Evolutionary conservation across 2,329 filamentous ascomycete species (phyloP), one percentile per base, ranked within the genome.

Genomic region (Ilyonectria robusta): DNA sequence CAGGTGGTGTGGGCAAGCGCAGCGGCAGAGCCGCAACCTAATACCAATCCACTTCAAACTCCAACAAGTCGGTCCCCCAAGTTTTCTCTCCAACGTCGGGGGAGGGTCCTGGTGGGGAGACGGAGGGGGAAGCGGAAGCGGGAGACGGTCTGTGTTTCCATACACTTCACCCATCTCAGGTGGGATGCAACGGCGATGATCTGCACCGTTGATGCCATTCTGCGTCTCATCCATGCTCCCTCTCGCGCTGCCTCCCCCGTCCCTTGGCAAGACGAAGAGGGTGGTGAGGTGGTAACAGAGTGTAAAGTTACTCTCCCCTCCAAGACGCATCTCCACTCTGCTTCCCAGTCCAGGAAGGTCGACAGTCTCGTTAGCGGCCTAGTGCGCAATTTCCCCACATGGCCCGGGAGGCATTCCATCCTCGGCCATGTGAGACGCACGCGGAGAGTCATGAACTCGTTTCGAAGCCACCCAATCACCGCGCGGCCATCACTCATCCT

Each of bases 1-100:
- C 51, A 48, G 58, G 23, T 50, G 21, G 33, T 37, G 33, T 15
- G 13, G 35, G 11, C 17, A 15, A 15, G 42, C 26, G 47, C 15
- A 50, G 48, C 33, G 56, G 62, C 62, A 65, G 62, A 65, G 62
- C 62, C 62, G 50, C 62, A 65, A 51, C 50, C 37, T 53, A 53
- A 26, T 23, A 19, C 11, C n/a, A 31, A 31, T 42, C 51, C 59
- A 53, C 46, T 51, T 63, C 17, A 15, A 42, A 53, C 62, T 64
- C 48, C 55, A 55, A 26, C 11, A 13, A 5, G 10, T 2, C 17
- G 35, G 23, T 23, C 23, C 23, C 23, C 23, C 23, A 23, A 23
- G 23, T 23, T 23, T 23, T 23, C 23, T 23, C 37, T 15, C 37
- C 37, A 40, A 40, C 17, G 37, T 40, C 37, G 37, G 37, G 37